Conservation (phyloP, 179 eudicot genomes). For the Camellia oleifera region DNA sequence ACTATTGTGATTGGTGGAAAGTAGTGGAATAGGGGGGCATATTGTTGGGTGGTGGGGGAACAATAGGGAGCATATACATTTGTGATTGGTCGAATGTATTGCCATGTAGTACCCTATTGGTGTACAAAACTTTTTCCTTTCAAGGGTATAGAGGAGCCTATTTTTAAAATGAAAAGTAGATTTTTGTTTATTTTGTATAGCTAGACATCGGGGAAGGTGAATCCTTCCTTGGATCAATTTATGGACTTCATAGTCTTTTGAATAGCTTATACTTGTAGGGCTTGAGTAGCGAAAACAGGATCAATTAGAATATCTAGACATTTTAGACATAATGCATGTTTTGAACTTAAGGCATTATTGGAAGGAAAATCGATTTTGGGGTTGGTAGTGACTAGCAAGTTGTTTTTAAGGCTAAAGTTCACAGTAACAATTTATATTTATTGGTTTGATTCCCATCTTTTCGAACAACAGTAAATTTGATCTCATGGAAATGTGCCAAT, state of each 20-base stretch:
- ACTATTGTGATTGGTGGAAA: too few species aligned
- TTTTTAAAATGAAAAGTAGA: not conserved
- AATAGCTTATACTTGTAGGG: not conserved
- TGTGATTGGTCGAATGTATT: too few species aligned
- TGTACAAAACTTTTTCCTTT: not conserved
- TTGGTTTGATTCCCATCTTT: not conserved
- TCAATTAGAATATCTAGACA: not conserved
- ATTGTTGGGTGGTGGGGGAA: too few species aligned
- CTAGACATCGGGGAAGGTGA: not conserved
- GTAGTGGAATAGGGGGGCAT: too few species aligned
- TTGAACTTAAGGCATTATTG: not conserved
- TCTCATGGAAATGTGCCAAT: not conserved
- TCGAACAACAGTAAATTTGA: not conserved
- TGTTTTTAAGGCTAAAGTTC: not conserved
- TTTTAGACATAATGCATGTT: not conserved
- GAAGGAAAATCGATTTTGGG: not conserved
- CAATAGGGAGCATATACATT: too few species aligned
- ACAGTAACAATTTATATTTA: not conserved
- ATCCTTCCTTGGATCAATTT: not conserved
- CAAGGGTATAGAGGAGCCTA: not conserved
- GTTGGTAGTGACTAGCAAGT: not conserved
- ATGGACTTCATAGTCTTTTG: not conserved
- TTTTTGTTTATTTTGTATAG: not conserved
- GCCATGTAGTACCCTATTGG: too few species aligned
- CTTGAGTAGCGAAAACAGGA: not conserved